phyloP scores from a whole-genome alignment of 306 rosid genomes.

The Dalbergia cochinchinensis region DNA sequence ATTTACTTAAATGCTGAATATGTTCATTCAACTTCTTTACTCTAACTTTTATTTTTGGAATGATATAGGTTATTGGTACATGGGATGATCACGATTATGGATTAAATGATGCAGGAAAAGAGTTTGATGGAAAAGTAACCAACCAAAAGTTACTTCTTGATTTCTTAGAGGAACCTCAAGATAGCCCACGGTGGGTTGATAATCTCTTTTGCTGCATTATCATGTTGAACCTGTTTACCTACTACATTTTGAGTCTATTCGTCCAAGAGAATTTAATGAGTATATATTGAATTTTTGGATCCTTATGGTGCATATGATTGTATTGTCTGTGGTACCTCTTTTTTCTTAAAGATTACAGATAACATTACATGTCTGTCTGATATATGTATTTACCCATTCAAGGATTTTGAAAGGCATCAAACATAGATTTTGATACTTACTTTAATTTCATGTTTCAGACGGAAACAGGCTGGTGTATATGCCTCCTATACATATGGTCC shows the following conservation, averaged over 20 bases:
- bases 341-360: constrained; percentile 5
- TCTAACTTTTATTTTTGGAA: constrained; percentile 44
- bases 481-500: constrained; percentile 81
- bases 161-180: constrained; percentile 78
- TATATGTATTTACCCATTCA: neutral
- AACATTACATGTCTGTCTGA: constrained; percentile 14
- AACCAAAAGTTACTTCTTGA: constrained; percentile 87
- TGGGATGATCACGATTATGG: constrained; percentile 98
- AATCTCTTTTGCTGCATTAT: constrained; percentile 18
- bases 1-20: constrained; percentile 16
- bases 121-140: constrained; percentile 60
- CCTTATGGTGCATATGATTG: neutral
- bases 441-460: constrained; percentile 56
- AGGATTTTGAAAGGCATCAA: neutral
- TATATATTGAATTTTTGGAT: neutral
- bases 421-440: constrained; percentile 37
- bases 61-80: constrained; percentile 77
- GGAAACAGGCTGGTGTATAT: constrained; percentile 82
- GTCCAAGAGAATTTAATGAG: neutral
- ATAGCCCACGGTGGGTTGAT: constrained; percentile 78
- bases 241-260: constrained; percentile 18
- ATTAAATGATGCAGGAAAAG: constrained; percentile 85
- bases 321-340: neutral
- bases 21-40: constrained; percentile 29
- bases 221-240: neutral